Evolutionary conservation across 257 asterid species (phyloP), one percentile per base, ranked within the genome.

Genomic region (Pogostemon cablin): DNA sequence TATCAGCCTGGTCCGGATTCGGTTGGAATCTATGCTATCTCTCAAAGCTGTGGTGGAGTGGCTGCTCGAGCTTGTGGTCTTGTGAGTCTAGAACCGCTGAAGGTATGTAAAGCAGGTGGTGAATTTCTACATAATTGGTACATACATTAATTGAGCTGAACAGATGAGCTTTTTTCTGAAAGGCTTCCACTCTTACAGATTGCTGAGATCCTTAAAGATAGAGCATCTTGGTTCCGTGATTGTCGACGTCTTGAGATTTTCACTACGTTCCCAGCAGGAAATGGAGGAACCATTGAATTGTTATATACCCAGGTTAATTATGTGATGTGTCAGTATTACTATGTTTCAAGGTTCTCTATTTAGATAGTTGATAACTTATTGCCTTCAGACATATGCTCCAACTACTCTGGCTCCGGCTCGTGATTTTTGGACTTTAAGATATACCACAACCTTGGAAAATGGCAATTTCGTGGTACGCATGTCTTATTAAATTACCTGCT

Each of bases 1-100:
- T 75, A 72, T 59, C 87, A 92, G 98, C 98, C 97, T 92, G 97
- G 97, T 92, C 98, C 98, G 93, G 97, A 88, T 85, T 92, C 95
- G 68, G 96, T 90, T 82, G 98, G 98, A 85, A 90, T 92, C 73
- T 90, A 90, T 81, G 87, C 96, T 80, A 92, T 92, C 84, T 92
- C 98, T 61, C 96, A 81, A 68, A 86, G 91, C 70, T 83, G 96
- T 75, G 78, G 84, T 76, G 98, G 98, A 80, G 96, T 88, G 90
- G 98, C 98, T 67, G 98, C 98, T 72, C 86, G 98, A 84, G 97
- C 96, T 56, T 92, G 96, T 4, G 96, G 96, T 84, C 96, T 92
- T 82, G 96, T 92, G 68, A 84, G 90, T 84, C 83, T 92, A 78
- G 97, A 92, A 77, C 98, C 98, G 42, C 65, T 88, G 39, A 92